Evolutionary conservation across 2,329 filamentous ascomycete genomes (phyloP).

Genomic region (Cryphonectria radicalis): DNA sequence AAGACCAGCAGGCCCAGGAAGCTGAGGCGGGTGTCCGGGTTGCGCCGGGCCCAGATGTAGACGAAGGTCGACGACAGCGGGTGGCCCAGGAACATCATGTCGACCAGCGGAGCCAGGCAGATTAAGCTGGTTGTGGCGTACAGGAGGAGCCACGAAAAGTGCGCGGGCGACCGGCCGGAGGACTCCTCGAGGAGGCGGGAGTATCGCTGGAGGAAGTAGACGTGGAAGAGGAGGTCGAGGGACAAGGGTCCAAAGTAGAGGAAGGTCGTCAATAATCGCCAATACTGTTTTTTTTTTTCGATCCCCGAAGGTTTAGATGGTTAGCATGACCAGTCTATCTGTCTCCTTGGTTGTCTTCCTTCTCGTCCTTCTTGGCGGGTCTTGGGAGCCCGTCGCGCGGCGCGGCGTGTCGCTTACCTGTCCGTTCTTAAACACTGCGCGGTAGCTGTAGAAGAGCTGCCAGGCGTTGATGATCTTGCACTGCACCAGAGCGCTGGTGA

Average conservation of each 20-base stretch:
- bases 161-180: slow-evolving; percentile 85
- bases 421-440: slow-evolving; percentile 86
- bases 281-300: slow-evolving; percentile 66
- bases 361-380: not conserved
- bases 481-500: slow-evolving; percentile 87
- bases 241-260: slow-evolving; percentile 96
- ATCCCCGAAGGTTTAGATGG: slow-evolving; percentile 12
- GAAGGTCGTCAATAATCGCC: slow-evolving; percentile 94
- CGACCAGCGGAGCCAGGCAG: slow-evolving; percentile 81
- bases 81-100: slow-evolving; percentile 92
- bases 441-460: slow-evolving; percentile 95
- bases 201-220: slow-evolving; percentile 98
- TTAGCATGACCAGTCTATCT: slow-evolving; percentile 6
- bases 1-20: slow-evolving; percentile 90
- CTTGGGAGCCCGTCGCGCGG: slow-evolving; percentile 5
- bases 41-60: slow-evolving; percentile 96
- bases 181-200: slow-evolving; percentile 93
- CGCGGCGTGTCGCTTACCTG: slow-evolving; percentile 64
- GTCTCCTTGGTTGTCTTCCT: not conserved
- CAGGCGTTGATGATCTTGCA: slow-evolving; percentile 92
- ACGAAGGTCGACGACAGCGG: slow-evolving; percentile 91
- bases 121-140: slow-evolving; percentile 84
- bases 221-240: slow-evolving; percentile 93
- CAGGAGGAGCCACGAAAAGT: slow-evolving; percentile 92
- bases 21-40: slow-evolving; percentile 87